Evolutionary conservation across 2,329 filamentous ascomycete genomes (phyloP).

Genomic region (Curvularia eragrostidis): DNA sequence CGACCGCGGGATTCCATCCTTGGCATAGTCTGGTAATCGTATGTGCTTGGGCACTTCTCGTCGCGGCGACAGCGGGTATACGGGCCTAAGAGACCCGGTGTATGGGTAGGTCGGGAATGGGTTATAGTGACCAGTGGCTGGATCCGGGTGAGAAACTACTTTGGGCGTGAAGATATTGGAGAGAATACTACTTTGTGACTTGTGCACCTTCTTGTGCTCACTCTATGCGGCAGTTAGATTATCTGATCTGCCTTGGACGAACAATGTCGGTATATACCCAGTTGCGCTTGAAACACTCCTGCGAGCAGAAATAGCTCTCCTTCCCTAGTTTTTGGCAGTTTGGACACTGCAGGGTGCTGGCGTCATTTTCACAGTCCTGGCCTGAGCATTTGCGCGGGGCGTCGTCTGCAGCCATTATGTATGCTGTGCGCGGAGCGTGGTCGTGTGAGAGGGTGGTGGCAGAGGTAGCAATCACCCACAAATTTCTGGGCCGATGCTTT

Average conservation of each 20-base stretch:
- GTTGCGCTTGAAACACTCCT: constrained; percentile 98
- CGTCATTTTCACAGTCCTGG: constrained; percentile 84
- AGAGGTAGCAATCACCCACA: not conserved
- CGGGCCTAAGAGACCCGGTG: constrained; percentile 80
- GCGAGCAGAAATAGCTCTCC: constrained; percentile 95
- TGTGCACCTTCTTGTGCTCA: constrained; percentile 84
- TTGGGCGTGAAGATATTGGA: constrained; percentile 77
- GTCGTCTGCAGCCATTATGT: constrained; percentile 48
- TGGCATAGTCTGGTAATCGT: constrained; percentile 83
- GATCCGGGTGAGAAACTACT: constrained; percentile 87
- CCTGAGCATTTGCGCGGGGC: constrained; percentile 76
- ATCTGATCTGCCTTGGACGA: constrained; percentile 15
- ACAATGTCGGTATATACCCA: constrained; percentile 71
- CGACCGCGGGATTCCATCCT: constrained; percentile 75
- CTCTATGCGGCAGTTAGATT: constrained; percentile 59
- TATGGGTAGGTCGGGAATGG: constrained; percentile 89
- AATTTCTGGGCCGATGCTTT: not conserved
- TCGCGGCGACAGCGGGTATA: constrained; percentile 64
- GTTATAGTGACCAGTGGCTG: constrained; percentile 88
- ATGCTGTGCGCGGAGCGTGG: constrained; percentile 12
- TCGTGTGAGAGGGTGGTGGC: not conserved
- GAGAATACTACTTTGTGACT: constrained; percentile 77
- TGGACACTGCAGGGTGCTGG: constrained; percentile 86
- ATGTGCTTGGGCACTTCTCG: constrained; percentile 76
- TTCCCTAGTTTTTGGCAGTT: constrained; percentile 91